These are phyloP conservation scores for Nannochloropsis oceanica DNA, from an alignment of 108 stramenopile species.

Conservation along the genomic window DNA sequence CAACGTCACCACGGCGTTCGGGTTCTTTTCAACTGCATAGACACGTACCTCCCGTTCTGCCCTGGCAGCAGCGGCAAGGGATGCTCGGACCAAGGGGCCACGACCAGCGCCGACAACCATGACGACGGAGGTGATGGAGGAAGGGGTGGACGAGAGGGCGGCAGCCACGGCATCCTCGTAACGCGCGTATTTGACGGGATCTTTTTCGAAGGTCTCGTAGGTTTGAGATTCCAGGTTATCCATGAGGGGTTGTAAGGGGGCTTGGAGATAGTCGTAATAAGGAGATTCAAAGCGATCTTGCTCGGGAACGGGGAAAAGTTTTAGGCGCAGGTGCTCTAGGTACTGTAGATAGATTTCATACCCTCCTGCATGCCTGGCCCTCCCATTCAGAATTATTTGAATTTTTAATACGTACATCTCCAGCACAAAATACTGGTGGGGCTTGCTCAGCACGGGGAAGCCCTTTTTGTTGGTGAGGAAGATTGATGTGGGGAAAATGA, in stretches of 20 bases:
- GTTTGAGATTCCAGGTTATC: constrained; percentile 93
- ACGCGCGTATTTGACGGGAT: constrained; percentile 83
- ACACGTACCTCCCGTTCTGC: constrained; percentile 42
- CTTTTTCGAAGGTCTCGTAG: constrained; percentile 91
- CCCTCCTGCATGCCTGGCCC: constrained; percentile 18
- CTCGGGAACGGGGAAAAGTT: constrained; percentile 48
- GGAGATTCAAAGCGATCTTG: constrained; percentile 49
- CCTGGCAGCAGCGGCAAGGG: constrained; percentile 46
- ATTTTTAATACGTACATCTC: constrained; percentile 36
- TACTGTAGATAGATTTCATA: constrained; percentile 56
- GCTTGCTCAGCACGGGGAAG: constrained; percentile 68
- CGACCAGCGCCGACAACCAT: constrained; percentile 93
- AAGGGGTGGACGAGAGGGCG: neutral
- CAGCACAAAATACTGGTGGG: constrained; percentile 56
- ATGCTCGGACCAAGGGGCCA: constrained; percentile 72
- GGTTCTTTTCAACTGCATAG: constrained; percentile 51
- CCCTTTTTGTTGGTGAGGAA: constrained; percentile 82
- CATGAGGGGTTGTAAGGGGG: constrained; percentile 82
- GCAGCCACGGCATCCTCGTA: constrained; percentile 63
- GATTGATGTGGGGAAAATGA: constrained; percentile 49
- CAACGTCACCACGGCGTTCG: constrained; percentile 86
- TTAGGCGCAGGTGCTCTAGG: constrained; percentile 56
- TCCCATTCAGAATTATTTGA: constrained; percentile 33
- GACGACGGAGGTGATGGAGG: constrained; percentile 36
- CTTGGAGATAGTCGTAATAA: constrained; percentile 71